Evolutionary conservation across 2,329 filamentous ascomycete species (phyloP).

Genomic region (Beauveria medogensis): DNA sequence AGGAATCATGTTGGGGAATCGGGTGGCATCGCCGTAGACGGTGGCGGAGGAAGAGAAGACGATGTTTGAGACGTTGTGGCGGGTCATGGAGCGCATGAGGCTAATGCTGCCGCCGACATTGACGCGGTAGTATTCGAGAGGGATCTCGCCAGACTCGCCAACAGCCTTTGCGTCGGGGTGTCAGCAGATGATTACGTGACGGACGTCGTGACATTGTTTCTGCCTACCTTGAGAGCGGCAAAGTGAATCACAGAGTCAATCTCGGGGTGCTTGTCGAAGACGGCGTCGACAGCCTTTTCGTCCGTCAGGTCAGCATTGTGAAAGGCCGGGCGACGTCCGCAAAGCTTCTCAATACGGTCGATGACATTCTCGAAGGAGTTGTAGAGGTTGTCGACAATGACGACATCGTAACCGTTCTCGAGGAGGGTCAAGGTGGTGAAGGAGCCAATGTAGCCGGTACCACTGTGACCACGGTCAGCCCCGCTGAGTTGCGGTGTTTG

Average conservation of each 20-base stretch:
- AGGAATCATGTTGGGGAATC: constrained; percentile 95
- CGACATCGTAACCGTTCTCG: constrained; percentile 89
- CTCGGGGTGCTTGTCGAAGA: constrained; percentile 81
- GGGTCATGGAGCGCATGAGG: constrained; percentile 78
- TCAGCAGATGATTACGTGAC: not conserved
- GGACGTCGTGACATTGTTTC: not conserved
- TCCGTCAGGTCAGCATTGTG: constrained; percentile 84
- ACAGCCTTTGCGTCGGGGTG: constrained; percentile 57
- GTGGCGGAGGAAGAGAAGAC: constrained; percentile 98
- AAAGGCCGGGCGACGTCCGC: constrained; percentile 78
- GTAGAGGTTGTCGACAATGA: constrained; percentile 94
- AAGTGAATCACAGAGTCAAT: constrained; percentile 99
- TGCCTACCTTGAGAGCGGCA: constrained; percentile 79
- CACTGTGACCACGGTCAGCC: constrained; percentile 46
- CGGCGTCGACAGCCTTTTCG: constrained; percentile 71
- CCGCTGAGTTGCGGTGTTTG: not conserved
- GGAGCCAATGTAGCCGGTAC: constrained; percentile 97
- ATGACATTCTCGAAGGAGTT: constrained; percentile 89
- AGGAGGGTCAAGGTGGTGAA: constrained; percentile 91
- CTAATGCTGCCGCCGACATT: constrained; percentile 90
- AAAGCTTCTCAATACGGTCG: constrained; percentile 91
- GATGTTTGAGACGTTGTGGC: constrained; percentile 88
- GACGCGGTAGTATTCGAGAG: constrained; percentile 94
- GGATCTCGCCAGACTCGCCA: constrained; percentile 87
- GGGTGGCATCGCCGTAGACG: constrained; percentile 95